These are phyloP conservation scores for Trypanosoma theileri DNA, from an alignment of 208 protist species.

Conservation along the genomic window DNA sequence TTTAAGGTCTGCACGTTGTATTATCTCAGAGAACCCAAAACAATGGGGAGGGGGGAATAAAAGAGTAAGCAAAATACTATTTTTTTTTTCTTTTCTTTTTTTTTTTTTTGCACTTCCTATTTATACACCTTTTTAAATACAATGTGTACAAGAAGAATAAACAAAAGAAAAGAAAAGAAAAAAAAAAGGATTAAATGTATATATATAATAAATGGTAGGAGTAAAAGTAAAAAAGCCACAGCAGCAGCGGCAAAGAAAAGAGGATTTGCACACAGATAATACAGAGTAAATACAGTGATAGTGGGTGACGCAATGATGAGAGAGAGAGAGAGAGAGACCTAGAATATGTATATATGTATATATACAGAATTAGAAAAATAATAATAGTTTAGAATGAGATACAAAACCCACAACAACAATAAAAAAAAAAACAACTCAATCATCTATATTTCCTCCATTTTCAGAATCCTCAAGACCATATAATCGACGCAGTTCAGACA, in stretches of 20 bases:
- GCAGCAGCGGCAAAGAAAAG: slow-evolving; percentile 10
- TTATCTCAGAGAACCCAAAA: not conserved
- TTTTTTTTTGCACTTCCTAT: not conserved
- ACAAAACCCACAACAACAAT: slow-evolving; percentile 1
- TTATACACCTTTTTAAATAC: not conserved
- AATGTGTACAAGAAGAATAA: slow-evolving; percentile 6
- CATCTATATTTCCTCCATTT: not conserved
- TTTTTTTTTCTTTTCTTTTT: slow-evolving; percentile 32
- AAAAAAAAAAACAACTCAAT: slow-evolving; percentile 4
- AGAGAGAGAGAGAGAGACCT: not conserved
- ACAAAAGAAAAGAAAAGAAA: slow-evolving; percentile 1
- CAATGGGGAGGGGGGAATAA: not conserved
- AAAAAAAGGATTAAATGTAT: not conserved
- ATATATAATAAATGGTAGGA: not conserved
- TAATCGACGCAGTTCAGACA: slow-evolving; percentile 7
- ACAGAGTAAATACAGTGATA: slow-evolving; percentile 5
- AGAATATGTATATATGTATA: slow-evolving; percentile 18
- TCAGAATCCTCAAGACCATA: slow-evolving; percentile 11
- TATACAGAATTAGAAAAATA: slow-evolving; percentile 17
- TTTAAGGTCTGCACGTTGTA: not conserved
- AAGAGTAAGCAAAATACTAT: slow-evolving; percentile 1
- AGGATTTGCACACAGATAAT: not conserved
- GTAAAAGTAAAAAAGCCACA: slow-evolving; percentile 2
- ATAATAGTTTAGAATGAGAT: slow-evolving; percentile 5
- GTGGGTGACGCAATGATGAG: not conserved